A percentile compares a stretch with the other conserved stretches of the same genome.
Conservation (phyloP, 495 filamentous ascomycete genomes). For the Aspergillus nidulans region DNA sequence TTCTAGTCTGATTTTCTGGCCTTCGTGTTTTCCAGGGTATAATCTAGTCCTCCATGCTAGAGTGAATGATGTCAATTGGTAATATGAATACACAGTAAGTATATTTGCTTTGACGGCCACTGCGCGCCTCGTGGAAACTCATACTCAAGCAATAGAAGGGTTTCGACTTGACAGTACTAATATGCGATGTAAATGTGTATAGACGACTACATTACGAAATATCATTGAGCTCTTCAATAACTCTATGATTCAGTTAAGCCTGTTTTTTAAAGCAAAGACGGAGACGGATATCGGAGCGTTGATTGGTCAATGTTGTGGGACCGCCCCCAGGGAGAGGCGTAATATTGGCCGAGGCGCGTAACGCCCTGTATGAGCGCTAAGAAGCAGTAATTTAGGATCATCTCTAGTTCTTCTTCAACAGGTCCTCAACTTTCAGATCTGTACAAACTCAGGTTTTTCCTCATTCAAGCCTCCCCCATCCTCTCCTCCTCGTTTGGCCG, state of each 20-base stretch:
- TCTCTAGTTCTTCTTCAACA: slow-evolving; percentile 2
- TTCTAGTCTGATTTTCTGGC: background rate
- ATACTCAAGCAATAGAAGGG: background rate
- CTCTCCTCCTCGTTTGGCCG: slow-evolving; percentile 20
- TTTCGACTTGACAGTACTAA: too few relatives aligned
- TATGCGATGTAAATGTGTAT: too few relatives aligned
- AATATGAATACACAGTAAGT: slow-evolving; percentile 5
- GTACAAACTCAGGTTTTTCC: slow-evolving; percentile 31
- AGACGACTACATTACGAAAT: background rate
- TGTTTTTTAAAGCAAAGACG: background rate
- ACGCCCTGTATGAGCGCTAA: background rate
- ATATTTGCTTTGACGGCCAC: slow-evolving; percentile 12
- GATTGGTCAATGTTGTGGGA: slow-evolving; percentile 2
- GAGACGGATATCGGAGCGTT: background rate
- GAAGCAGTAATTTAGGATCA: slow-evolving; percentile 3
- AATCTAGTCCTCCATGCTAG: background rate
- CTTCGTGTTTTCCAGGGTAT: background rate
- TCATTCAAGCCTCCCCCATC: slow-evolving; percentile 12
- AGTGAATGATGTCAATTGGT: slow-evolving; percentile 7
- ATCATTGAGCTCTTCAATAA: background rate
- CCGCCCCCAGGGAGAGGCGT: slow-evolving; percentile 4
- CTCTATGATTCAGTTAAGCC: background rate
- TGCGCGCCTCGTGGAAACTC: slow-evolving; percentile 4
- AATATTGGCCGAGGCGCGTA: slow-evolving; percentile 9
- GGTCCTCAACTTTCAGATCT: background rate